Percentiles rank a stretch among this genome's conserved stretches.
phyloP scores from a whole-genome alignment of 2,329 filamentous ascomycete genomes.

The Pseudocercospora pini-densiflorae region DNA sequence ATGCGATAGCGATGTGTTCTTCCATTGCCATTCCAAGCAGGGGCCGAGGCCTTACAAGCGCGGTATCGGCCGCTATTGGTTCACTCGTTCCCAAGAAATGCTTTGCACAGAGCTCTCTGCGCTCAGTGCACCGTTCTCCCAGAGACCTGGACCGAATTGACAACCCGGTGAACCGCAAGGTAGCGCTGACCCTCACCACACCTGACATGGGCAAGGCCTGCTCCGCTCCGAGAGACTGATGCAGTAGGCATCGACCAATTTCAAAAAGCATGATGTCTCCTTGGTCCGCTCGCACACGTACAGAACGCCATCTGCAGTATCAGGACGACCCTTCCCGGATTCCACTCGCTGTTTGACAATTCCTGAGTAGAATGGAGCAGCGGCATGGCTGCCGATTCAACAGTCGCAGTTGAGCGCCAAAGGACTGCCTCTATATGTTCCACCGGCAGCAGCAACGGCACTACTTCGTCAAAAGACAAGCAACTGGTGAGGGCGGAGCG shows the following conservation, averaged over 20 bases:
- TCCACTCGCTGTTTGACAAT: conserved; percentile 12
- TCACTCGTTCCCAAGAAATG: conserved; percentile 7
- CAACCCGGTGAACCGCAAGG: conserved; percentile 3
- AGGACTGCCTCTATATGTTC: conserved; percentile 13
- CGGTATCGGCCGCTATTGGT: conserved; percentile 5
- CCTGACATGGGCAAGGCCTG: conserved; percentile 13
- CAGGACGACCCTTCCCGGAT: conserved; percentile 8
- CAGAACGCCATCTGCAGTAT: conserved; percentile 19
- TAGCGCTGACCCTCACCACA: conserved; percentile 7
- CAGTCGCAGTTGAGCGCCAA: conserved; percentile 23
- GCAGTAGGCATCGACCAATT: conserved; percentile 22
- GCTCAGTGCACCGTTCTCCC: not conserved
- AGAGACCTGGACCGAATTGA: not conserved
- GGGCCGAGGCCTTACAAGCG: not conserved
- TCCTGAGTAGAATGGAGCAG: conserved; percentile 19
- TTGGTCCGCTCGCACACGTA: conserved; percentile 28
- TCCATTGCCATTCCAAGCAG: not conserved
- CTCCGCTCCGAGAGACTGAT: conserved; percentile 16
- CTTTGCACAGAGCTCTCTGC: not conserved
- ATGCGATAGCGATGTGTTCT: not conserved
- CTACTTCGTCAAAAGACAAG: conserved; percentile 20
- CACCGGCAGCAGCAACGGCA: conserved; percentile 14
- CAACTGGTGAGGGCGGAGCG: conserved; percentile 26
- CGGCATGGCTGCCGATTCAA: conserved; percentile 23
- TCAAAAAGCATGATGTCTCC: conserved; percentile 22